Evolutionary conservation across 1,284 basidiomycete species (phyloP).

Genomic region (Athelia sp.): DNA sequence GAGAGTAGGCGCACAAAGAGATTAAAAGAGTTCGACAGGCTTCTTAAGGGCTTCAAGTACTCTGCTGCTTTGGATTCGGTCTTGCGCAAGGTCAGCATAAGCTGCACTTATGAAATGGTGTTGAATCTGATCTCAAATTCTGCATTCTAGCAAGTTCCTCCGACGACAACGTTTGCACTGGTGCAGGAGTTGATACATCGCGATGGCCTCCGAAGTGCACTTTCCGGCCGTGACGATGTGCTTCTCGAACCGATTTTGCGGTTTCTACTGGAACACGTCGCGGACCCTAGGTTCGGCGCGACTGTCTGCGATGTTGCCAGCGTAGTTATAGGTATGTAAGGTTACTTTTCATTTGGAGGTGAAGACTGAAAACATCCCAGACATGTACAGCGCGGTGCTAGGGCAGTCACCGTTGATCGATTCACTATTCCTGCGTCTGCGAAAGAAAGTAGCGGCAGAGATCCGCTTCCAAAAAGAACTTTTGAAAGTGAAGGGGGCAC

Average conservation of each 20-base stretch:
- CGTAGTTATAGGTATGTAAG: conserved; percentile 75
- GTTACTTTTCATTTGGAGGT: not conserved
- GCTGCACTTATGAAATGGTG: not conserved
- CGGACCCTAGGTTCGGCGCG: conserved; percentile 89
- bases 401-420: conserved; percentile 95
- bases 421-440: conserved; percentile 77
- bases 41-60: conserved; percentile 93
- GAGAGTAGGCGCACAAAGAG: conserved; percentile 72
- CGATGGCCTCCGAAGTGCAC: conserved; percentile 83
- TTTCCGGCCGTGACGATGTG: conserved; percentile 91
- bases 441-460: conserved; percentile 82
- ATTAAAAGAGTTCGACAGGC: conserved; percentile 84
- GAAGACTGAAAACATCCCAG: conserved; percentile 34
- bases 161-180: conserved; percentile 85
- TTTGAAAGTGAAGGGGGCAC: conserved; percentile 77
- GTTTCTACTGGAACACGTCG: conserved; percentile 81
- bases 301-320: conserved; percentile 81
- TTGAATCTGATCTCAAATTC: conserved; percentile 5
- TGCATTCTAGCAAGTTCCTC: conserved; percentile 62
- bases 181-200: conserved; percentile 93
- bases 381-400: conserved; percentile 87
- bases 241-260: conserved; percentile 88
- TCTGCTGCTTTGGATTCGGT: conserved; percentile 91
- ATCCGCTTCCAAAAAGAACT: conserved; percentile 90
- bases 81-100: conserved; percentile 63